phyloP scores from a whole-genome alignment of 768 basidiomycete genomes.

The Aureoboletus auriporus region DNA sequence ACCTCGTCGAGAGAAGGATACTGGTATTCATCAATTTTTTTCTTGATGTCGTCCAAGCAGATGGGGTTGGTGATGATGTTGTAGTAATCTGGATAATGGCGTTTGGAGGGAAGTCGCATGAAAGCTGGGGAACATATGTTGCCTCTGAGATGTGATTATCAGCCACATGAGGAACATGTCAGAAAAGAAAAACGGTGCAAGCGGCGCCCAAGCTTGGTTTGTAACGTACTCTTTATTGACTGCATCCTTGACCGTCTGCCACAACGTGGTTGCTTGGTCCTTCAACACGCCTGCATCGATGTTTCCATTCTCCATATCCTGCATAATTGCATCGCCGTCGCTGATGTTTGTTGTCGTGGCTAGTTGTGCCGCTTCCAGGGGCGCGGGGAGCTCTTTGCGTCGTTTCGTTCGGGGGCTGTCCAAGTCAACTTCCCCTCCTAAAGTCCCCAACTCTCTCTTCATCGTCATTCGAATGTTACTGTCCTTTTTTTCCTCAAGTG shows the following conservation, averaged over 20 bases:
- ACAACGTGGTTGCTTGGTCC: slow-evolving; percentile 67
- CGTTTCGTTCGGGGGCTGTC: slow-evolving; percentile 50
- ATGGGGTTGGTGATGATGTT: slow-evolving; percentile 74
- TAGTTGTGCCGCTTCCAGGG: slow-evolving; percentile 33
- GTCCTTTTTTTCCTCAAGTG: slow-evolving; percentile 22
- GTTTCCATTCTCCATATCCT: slow-evolving; percentile 19
- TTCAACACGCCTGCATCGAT: slow-evolving; percentile 39
- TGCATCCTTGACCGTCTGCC: slow-evolving; percentile 78
- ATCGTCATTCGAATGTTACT: slow-evolving; percentile 34
- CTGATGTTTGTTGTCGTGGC: slow-evolving; percentile 31
- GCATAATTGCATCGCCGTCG: slow-evolving; percentile 19
- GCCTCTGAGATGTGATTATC: slow-evolving; percentile 46
- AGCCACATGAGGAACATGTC: slow-evolving; percentile 31
- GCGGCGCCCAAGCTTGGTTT: slow-evolving; percentile 35
- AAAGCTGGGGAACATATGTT: slow-evolving; percentile 62
- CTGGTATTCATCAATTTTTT: slow-evolving; percentile 53
- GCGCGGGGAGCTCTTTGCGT: slow-evolving; percentile 40
- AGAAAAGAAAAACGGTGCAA: slow-evolving; percentile 41
- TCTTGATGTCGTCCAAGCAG: slow-evolving; percentile 86
- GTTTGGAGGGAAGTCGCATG: slow-evolving; percentile 64
- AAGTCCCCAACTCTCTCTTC: slow-evolving; percentile 48
- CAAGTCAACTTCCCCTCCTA: slow-evolving; percentile 35
- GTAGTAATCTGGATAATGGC: slow-evolving; percentile 86
- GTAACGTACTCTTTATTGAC: slow-evolving; percentile 84
- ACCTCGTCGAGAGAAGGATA: slow-evolving; percentile 67